Conservation (phyloP, 768 basidiomycete species). For the Imleria badia region DNA sequence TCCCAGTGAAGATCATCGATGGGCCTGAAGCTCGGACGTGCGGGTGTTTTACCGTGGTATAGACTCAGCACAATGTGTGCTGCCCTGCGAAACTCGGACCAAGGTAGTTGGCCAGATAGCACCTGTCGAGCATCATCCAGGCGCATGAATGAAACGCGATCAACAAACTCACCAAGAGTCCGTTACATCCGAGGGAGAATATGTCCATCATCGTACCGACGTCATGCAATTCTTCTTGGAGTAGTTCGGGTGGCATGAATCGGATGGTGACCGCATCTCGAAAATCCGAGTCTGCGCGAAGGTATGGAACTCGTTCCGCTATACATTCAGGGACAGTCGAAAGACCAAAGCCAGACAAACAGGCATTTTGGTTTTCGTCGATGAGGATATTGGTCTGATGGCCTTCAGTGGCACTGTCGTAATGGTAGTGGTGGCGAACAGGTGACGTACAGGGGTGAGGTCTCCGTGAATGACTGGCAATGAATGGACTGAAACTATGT, state of each 20-base stretch:
- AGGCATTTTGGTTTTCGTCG: constrained; percentile 6
- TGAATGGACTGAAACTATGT: constrained; percentile 8
- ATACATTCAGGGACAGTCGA: constrained; percentile 14
- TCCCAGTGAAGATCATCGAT: constrained; percentile 10
- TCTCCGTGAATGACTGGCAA: constrained; percentile 15
- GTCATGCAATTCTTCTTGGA: neutral
- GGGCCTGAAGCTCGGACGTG: constrained; percentile 1
- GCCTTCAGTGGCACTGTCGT: neutral
- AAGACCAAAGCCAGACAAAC: constrained; percentile 12
- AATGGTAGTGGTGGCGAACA: no score
- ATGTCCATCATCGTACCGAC: constrained; percentile 3
- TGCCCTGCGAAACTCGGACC: constrained; percentile 12
- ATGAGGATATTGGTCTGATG: constrained; percentile 16
- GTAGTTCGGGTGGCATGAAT: constrained; percentile 15
- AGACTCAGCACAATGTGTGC: constrained; percentile 4
- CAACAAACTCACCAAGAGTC: constrained; percentile 3
- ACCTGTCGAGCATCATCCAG: constrained; percentile 1
- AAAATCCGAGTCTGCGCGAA: constrained; percentile 11
- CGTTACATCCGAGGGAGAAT: constrained; percentile 16
- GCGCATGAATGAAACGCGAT: neutral
- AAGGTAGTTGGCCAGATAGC: constrained; percentile 12
- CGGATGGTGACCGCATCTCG: constrained; percentile 10
- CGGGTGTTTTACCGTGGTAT: neutral
- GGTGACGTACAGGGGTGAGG: constrained; percentile 13
- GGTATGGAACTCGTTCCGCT: constrained; percentile 8